Conservation (phyloP, 176 grass and related monocot species). For the Ampelocalamus luodianensis region DNA sequence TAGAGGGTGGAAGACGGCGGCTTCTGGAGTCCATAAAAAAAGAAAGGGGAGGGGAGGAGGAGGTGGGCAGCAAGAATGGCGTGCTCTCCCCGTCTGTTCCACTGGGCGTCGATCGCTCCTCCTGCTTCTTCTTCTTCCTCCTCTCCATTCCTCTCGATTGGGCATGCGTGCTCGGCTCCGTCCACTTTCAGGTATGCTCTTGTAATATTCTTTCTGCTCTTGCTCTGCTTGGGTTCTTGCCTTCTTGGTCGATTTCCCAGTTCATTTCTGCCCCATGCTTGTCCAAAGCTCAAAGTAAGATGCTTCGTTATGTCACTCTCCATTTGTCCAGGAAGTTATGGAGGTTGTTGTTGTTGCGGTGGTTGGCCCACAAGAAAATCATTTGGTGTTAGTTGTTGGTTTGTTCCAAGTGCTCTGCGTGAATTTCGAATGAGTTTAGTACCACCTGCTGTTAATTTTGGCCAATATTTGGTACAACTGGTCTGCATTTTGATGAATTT, state of each 20-base stretch:
- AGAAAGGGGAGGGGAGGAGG: slow-evolving; percentile 37
- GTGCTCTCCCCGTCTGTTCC: slow-evolving; percentile 37
- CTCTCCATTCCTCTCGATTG: slow-evolving; percentile 24
- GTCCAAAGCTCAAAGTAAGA: background rate
- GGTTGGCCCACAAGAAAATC: slow-evolving; percentile 10
- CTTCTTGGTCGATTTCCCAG: background rate
- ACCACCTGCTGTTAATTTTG: background rate
- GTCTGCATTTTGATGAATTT: background rate
- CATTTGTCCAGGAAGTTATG: background rate
- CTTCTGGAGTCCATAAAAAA: slow-evolving; percentile 47
- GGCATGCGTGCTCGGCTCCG: slow-evolving; percentile 26
- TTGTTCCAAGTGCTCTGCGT: slow-evolving; percentile 15
- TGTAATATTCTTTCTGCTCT: background rate
- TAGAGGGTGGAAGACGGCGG: slow-evolving; percentile 50
- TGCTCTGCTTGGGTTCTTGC: background rate
- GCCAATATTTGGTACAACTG: background rate
- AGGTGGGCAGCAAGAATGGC: slow-evolving; percentile 51
- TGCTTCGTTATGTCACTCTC: background rate
- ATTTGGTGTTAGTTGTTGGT: background rate
- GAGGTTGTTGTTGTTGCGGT: slow-evolving; percentile 22
- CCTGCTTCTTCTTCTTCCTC: slow-evolving; percentile 12
- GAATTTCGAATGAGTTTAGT: slow-evolving; percentile 11
- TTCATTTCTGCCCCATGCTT: background rate
- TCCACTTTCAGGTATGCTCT: slow-evolving; percentile 44
- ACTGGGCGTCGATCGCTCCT: background rate